Evolutionary conservation across 345 rosid species (phyloP).

Genomic region (Corymbia maculata): DNA sequence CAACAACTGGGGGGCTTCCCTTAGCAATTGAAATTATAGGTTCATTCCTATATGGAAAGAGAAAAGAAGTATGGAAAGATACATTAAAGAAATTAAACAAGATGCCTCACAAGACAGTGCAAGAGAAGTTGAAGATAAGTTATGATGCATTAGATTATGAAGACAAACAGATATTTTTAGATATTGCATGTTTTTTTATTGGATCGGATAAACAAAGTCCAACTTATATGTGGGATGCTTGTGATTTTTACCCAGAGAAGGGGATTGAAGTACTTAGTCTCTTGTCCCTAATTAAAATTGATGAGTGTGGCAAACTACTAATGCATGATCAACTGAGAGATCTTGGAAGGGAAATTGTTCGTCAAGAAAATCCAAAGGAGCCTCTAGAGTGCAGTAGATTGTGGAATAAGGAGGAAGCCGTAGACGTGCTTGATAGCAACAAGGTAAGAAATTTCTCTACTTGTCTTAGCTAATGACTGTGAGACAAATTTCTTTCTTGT

Average conservation of each 20-base stretch:
- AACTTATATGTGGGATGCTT: neutral
- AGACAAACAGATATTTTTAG: neutral
- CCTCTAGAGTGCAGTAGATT: neutral
- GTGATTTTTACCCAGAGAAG: neutral
- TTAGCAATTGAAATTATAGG: neutral
- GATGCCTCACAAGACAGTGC: neutral
- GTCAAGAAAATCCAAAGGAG: neutral
- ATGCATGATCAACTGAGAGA: neutral
- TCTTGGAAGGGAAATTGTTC: neutral
- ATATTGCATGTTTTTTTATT: neutral
- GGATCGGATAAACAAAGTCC: neutral
- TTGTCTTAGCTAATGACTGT: neutral
- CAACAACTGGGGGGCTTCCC: neutral
- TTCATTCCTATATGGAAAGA: neutral
- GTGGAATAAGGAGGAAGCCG: neutral
- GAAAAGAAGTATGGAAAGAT: neutral
- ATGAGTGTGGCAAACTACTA: neutral
- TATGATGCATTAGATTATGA: fast-evolving
- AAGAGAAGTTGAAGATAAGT: neutral
- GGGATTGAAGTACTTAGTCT: neutral
- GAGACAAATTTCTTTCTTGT: neutral
- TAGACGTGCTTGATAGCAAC: neutral
- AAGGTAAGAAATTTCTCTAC: neutral
- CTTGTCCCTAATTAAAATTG: neutral
- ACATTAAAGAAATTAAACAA: neutral